Conservation (phyloP, 176 grass and related monocot species). For the Oryza meyeriana region DNA sequence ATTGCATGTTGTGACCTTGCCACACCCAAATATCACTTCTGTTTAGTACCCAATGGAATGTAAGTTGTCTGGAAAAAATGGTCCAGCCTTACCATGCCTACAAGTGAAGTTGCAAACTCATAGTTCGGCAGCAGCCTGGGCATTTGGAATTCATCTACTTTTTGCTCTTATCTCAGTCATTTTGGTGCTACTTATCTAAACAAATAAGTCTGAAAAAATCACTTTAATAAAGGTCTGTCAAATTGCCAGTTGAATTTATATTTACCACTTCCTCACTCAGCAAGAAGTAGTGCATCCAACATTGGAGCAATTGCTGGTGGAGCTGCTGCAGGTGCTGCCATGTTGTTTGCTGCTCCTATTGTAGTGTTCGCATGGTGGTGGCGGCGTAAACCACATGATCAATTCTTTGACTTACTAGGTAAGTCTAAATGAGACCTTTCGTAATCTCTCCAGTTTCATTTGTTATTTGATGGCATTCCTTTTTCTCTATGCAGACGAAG, state of each 20-base stretch:
- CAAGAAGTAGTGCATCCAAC: not conserved
- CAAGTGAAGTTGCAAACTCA: not conserved
- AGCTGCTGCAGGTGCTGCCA: not conserved
- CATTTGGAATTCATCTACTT: not conserved
- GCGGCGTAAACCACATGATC: not conserved
- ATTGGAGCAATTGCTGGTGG: not conserved
- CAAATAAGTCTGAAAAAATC: not conserved
- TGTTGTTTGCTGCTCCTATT: not conserved
- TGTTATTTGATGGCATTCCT: not conserved
- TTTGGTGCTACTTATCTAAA: not conserved
- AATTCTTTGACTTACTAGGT: slow-evolving; percentile 25
- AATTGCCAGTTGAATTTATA: not conserved
- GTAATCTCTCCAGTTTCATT: not conserved
- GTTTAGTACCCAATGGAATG: not conserved
- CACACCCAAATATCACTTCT: not conserved
- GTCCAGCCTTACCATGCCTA: not conserved
- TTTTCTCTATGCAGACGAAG: slow-evolving; percentile 23
- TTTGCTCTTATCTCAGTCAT: not conserved
- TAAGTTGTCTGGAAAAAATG: not conserved
- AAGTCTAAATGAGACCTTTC: not conserved
- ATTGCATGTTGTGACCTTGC: not conserved
- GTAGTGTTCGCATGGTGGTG: slow-evolving; percentile 28
- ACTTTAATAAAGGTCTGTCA: too few relatives aligned
- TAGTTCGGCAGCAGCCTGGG: not conserved
- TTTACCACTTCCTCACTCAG: not conserved